Base-by-base conservation (phyloP, 495 filamentous ascomycete genomes). In the Beverwykella pulmonaria region DNA sequence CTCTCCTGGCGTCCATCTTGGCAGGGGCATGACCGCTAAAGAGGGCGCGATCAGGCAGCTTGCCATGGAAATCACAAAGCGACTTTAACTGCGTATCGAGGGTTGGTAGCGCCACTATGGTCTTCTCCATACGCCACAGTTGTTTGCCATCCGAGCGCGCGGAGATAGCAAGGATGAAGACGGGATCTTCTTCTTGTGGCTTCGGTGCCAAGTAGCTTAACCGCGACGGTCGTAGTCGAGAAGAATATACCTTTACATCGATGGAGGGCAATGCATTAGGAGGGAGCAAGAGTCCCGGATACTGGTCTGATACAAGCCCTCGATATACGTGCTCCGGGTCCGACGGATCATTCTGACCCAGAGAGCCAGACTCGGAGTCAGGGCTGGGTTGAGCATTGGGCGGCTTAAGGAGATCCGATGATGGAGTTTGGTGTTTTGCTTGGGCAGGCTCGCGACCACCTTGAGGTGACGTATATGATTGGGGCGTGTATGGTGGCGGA, bases 11-110 rank as follows among this genome's bases (percentile, higher is more conserved):
- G 79, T 98, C 94, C 44, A 98, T 85, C 72, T 93, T 97, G 14
- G 92, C 93, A 10, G 94, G 94, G 6, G 94, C 92, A 75, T 98
- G 93, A 0, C 94, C 94, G 65, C 82, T 91, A 74, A 98, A 98
- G 5, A 98, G 83, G 20, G 83, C 84, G 41, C 90, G 83, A 67
- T 98, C 94, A 0, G 95, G 95, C 12, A 93, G 84, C 77, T 81
- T 92, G 17, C 78, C 83, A 15, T 82, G 82, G 71, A 95, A 92
- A 3, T 81, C 71, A 41, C 83, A 81, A 34, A 84, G 84, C 66
- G 89, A 85, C 72, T 89, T 90, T 52, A 98, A 79, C 69, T 89
- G 84, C 48, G 88, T 82, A 76, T 98, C 93, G 26, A 98, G 82
- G 65, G 89, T 84, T 12, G 88, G 84, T n/a, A 98, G 78, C 57